Conservation (phyloP, 345 rosid species). For the Euphorbia tirucalli region DNA sequence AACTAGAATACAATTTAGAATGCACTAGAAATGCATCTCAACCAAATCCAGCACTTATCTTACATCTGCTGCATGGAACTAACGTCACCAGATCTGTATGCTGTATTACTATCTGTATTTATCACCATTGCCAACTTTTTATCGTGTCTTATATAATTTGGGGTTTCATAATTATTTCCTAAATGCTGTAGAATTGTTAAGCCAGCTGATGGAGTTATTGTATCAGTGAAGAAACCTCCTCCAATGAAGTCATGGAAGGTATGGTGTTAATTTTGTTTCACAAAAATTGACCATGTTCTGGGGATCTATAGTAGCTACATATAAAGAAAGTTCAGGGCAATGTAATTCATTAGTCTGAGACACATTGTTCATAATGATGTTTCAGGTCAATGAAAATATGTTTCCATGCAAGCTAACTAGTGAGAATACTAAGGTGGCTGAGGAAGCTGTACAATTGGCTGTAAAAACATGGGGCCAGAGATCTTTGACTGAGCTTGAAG, state of each 20-base stretch:
- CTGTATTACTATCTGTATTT: not conserved
- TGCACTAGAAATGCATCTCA: not conserved
- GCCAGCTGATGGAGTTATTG: constrained; percentile 75
- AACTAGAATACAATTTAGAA: too few species aligned
- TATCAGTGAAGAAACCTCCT: constrained; percentile 81
- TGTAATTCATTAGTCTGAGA: constrained; percentile 1
- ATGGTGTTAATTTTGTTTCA: constrained; percentile 15
- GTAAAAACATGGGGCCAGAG: constrained; percentile 82
- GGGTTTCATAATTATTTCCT: constrained; percentile 4
- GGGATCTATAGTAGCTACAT: not conserved
- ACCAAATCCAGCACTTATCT: not conserved
- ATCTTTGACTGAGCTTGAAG: constrained; percentile 86
- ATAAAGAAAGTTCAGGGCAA: not conserved
- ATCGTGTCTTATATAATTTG: constrained; percentile 12
- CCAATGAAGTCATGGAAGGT: constrained; percentile 96
- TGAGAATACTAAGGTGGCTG: constrained; percentile 64
- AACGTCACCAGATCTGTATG: not conserved
- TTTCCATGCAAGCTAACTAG: constrained; percentile 79
- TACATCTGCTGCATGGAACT: not conserved
- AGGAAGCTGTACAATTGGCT: constrained; percentile 82
- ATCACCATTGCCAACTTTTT: not conserved
- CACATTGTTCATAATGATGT: constrained; percentile 10
- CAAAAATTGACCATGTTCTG: constrained; percentile 10
- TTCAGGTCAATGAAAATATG: constrained; percentile 79
- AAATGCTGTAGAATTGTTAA: constrained; percentile 61